Base-by-base conservation (phyloP, 1,284 basidiomycete genomes). In the Trichosporon ovoides region DNA sequence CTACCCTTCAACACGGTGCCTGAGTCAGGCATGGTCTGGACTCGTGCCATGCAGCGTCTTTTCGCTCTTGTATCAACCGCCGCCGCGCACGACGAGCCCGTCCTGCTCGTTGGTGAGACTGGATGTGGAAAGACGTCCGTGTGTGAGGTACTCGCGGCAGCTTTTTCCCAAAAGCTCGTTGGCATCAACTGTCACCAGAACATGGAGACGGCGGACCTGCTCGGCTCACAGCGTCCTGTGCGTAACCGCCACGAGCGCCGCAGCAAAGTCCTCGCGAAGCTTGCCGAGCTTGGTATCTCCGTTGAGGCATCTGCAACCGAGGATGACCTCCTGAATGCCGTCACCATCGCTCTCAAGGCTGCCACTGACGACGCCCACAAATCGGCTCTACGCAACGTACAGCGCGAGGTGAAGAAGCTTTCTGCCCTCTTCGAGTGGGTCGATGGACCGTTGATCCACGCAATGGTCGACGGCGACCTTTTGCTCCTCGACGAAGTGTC, bases 71-170 rank as follows among this genome's bases (percentile, higher is more conserved):
- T 95, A n/a, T 84, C 87, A 5, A 84, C 88, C 10, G 92, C 91
- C 1, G 77, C 98, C 49, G 84, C 84, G 34, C 91, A 89, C 77
- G 88, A 97, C 69, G 96, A 99, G 72, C 96, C 96, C 0, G 88
- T 98, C 19, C 81, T 99, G 4, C 83, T 99, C n/a, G 95, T 99
- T 14, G 96, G 96, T 1, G 95, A 98, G 77, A 98, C 96, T 0
- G 96, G 96, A 24, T 89, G 89, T 3, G 96, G 96, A 9, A 99
- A 99, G 79, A 99, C 96, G 0, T 95, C 93, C 0, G 89, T 98
- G 20, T 98, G 95, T 69, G 92, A 98, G 72, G 80, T 94, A 7
- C 87, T 90, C 60, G 89, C 94, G 0, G 81, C 85, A 50, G 85
- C 85, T 3, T 80, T 85, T 24, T 78, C 78, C 33, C 85, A 85